Percentiles rank a stretch among this genome's conserved stretches.
These are phyloP conservation scores for Salpingoeca rosetta DNA, from an alignment of 78 protist species.

Conservation along the genomic window DNA sequence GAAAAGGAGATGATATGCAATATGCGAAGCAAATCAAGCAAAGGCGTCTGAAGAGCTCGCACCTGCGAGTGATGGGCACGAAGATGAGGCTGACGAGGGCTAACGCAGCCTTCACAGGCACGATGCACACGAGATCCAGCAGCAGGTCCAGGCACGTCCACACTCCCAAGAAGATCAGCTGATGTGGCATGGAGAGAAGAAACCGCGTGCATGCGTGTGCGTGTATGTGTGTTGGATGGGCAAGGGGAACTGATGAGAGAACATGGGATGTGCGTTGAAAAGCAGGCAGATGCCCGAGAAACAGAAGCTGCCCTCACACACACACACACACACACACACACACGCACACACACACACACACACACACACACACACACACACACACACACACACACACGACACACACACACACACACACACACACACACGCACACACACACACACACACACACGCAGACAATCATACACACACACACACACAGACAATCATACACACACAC, in stretches of 20 bases:
- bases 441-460: too few species aligned
- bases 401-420: too few species aligned
- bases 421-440: too few species aligned
- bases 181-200: not conserved
- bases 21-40: not conserved
- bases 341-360: not conserved
- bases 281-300: not conserved
- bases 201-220: not conserved
- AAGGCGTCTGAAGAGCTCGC: not conserved
- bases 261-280: not conserved
- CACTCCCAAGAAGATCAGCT: not conserved
- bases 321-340: not conserved
- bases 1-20: not conserved
- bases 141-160: conserved; percentile 9
- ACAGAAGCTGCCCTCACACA: not conserved
- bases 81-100: not conserved
- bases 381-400: too few species aligned
- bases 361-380: too few species aligned
- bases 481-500: too few species aligned
- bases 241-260: not conserved
- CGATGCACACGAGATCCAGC: not conserved
- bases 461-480: too few species aligned
- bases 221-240: too few species aligned
- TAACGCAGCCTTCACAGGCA: not conserved
- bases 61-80: not conserved